A percentile compares a stretch with the other conserved stretches of the same genome.
These are phyloP conservation scores for Gliomastix tumulicola DNA, from an alignment of 2,329 filamentous ascomycete genomes.

Conservation along the genomic window DNA sequence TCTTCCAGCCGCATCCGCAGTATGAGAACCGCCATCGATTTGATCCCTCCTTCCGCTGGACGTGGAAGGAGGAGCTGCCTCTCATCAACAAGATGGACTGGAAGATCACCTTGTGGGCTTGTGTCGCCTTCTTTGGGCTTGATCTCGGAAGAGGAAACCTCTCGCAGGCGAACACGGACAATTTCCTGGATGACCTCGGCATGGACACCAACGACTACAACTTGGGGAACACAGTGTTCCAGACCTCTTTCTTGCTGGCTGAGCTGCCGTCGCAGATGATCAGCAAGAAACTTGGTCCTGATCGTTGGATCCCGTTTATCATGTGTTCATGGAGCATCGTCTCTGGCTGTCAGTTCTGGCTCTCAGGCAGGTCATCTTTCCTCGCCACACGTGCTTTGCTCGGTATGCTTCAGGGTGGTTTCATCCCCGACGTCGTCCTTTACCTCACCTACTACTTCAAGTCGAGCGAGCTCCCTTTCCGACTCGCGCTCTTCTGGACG, in stretches of 20 bases:
- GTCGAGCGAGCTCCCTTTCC: conserved; percentile 13
- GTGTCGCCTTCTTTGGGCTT: conserved; percentile 28
- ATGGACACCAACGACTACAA: conserved; percentile 34
- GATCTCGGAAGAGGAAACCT: conserved; percentile 43
- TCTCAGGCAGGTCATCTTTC: conserved; percentile 28
- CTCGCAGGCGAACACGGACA: conserved; percentile 37
- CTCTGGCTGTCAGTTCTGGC: conserved; percentile 37
- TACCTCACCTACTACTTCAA: conserved; percentile 18
- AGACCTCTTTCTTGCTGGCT: conserved; percentile 19
- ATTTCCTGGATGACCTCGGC: conserved; percentile 33
- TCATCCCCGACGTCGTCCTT: conserved; percentile 29
- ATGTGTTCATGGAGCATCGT: conserved; percentile 50
- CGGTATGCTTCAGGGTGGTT: conserved; percentile 35
- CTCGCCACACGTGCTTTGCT: conserved; percentile 28
- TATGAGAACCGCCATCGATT: conserved; percentile 31
- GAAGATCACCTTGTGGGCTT: conserved; percentile 41
- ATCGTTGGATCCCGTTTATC: conserved; percentile 53
- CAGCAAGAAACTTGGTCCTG: conserved; percentile 49
- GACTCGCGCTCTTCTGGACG: conserved; percentile 15
- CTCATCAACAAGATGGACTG: conserved; percentile 37
- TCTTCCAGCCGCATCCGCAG: conserved; percentile 14
- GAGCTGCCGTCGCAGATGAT: conserved; percentile 53
- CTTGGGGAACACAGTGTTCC: conserved; percentile 22
- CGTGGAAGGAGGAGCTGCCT: conserved; percentile 22
- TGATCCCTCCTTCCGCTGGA: conserved; percentile 26